phyloP scores from a whole-genome alignment of 257 asterid species.

The Cordia subcordata region DNA sequence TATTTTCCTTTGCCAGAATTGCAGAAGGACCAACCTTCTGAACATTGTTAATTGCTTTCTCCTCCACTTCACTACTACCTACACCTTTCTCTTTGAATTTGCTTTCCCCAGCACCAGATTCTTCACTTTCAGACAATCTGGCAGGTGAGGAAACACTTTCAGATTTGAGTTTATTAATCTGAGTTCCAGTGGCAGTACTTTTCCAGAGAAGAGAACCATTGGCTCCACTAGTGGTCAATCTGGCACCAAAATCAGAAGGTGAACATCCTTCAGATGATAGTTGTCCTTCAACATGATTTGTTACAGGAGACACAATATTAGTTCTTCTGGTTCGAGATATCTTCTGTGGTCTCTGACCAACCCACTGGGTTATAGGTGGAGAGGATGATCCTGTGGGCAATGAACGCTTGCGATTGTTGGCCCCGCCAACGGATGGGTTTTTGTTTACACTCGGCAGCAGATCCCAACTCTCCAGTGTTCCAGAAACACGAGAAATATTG shows the following conservation, averaged over 20 bases:
- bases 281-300: conserved; percentile 73
- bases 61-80: conserved; percentile 52
- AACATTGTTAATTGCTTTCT: conserved; percentile 38
- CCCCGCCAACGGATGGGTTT: conserved; percentile 52
- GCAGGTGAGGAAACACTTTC: conserved; percentile 73
- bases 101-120: conserved; percentile 81
- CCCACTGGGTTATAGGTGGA: conserved; percentile 98
- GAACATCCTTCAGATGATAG: conserved; percentile 75
- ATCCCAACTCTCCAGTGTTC: conserved; percentile 88
- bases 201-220: conserved; percentile 52
- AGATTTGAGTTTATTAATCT: conserved; percentile 43
- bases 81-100: conserved; percentile 54
- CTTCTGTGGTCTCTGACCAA: conserved; percentile 96
- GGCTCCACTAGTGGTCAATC: conserved; percentile 51
- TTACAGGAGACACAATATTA: conserved; percentile 73
- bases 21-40: conserved; percentile 47
- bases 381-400: conserved; percentile 73
- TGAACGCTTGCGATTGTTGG: conserved; percentile 73
- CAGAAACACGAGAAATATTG: conserved; percentile 48
- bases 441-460: conserved; percentile 53
- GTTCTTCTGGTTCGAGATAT: conserved; percentile 89
- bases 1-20: conserved; percentile 44
- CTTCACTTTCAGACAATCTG: conserved; percentile 85
- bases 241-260: conserved; percentile 64
- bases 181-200: conserved; percentile 45